phyloP scores from a whole-genome alignment of 2,329 filamentous ascomycete species.

The Curvularia sp. region DNA sequence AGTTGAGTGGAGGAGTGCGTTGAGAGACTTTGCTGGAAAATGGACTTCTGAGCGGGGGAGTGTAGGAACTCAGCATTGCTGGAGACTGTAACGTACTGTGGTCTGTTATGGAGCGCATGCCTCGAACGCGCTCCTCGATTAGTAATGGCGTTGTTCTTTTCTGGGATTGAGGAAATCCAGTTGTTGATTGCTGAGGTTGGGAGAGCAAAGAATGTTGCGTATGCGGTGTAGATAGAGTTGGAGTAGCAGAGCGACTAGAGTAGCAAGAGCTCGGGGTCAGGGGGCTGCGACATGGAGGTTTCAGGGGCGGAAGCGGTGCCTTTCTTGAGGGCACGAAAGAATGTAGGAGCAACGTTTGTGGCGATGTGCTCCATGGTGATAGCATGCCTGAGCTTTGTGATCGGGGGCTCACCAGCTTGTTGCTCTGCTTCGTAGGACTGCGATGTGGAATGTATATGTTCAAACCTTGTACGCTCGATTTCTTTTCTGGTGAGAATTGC shows the following conservation, averaged over 20 bases:
- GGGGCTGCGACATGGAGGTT: slow-evolving; percentile 21
- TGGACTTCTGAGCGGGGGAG: neutral
- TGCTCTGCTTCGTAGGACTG: slow-evolving; percentile 10
- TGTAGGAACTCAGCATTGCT: neutral
- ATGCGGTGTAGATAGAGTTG: slow-evolving; percentile 13
- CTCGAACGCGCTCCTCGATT: neutral
- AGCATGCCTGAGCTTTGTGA: slow-evolving; percentile 39
- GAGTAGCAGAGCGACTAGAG: slow-evolving; percentile 13
- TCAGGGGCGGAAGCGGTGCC: slow-evolving; percentile 26
- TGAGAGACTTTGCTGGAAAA: neutral
- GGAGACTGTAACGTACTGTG: neutral
- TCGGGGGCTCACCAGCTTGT: slow-evolving; percentile 30
- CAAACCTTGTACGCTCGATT: slow-evolving; percentile 32
- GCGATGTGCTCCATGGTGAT: slow-evolving; percentile 36
- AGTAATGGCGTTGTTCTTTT: neutral
- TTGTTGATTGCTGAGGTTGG: slow-evolving; percentile 4
- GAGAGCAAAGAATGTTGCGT: slow-evolving; percentile 18
- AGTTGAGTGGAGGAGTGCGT: slow-evolving; percentile 8
- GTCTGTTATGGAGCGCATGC: neutral
- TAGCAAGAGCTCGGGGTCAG: slow-evolving; percentile 13
- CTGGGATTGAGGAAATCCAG: slow-evolving; percentile 3
- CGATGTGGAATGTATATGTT: slow-evolving; percentile 34
- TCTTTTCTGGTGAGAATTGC: slow-evolving; percentile 22
- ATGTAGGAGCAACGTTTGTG: slow-evolving; percentile 32
- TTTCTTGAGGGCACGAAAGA: slow-evolving; percentile 19